Base-by-base conservation (phyloP, 306 rosid genomes). In the Abrus precatorius region DNA sequence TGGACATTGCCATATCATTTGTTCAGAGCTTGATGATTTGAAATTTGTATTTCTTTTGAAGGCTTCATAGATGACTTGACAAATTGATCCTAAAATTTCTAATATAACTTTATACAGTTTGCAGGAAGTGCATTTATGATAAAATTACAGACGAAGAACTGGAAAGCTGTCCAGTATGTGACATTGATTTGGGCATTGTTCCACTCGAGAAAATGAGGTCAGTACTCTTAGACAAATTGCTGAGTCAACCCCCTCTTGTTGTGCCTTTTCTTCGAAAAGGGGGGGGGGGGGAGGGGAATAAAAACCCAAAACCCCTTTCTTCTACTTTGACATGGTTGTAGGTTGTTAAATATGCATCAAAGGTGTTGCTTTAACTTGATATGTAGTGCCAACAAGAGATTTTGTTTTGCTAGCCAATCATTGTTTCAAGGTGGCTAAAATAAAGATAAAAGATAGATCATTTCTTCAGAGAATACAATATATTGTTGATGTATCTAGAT, bases 101-200 rank as follows among this genome's bases (percentile, higher is more conserved):
- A 48, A 85, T 59, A 11, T 54, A 59, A 83, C 43, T 78, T 82
- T 71, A 28, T 82, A 61, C 87, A 95, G 99, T 95, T 85, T 95
- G 97, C 97, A 93, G 93, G 91, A 90, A 88, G 82, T 95, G 99
- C 82, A 91, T 95, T 52, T 77, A 84, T 72, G 83, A 76, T 27
- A 89, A 89, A 88, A 81, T 95, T 36, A 67, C 84, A 1, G 91
- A 93, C 0, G 93, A 91, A 56, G 97, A 86, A 57, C 36, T 89
- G 41, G 94, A 85, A 76, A 43, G 64, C 44, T 95, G 99, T 69
- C 99, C 99, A 13, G 77, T 88, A 56, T 95, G 99, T 80, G 68
- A 89, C 30, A 74, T 80, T 20, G 82, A 95, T 86, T 86, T 93
- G 29, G 97, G 97, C 2, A 55, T 83, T 14, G 77, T 68, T 48